These are phyloP conservation scores for Salix exigua DNA, from an alignment of 345 rosid species.

Conservation along the genomic window DNA sequence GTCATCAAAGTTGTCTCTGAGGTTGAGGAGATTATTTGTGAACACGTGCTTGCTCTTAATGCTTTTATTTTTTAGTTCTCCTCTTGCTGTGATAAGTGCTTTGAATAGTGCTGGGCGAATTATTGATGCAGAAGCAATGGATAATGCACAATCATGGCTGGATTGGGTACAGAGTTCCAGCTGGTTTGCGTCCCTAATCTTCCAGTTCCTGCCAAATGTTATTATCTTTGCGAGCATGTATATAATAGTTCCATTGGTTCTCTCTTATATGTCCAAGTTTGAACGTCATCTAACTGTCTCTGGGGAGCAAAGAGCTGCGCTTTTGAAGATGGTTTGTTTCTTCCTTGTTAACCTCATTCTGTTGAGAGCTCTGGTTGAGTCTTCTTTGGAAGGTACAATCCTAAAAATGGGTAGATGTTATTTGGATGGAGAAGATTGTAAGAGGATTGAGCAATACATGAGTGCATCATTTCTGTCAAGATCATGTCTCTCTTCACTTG, in stretches of 20 bases:
- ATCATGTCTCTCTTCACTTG: constrained; percentile 90
- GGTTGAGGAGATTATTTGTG: constrained; percentile 65
- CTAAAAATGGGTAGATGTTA: constrained; percentile 89
- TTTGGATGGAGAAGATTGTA: constrained; percentile 97
- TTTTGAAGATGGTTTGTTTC: constrained; percentile 96
- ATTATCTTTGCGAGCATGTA: constrained; percentile 93
- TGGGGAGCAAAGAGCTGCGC: constrained; percentile 91
- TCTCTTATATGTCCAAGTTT: constrained; percentile 87
- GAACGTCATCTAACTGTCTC: constrained; percentile 86
- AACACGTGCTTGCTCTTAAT: constrained; percentile 75
- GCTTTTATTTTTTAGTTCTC: constrained; percentile 90
- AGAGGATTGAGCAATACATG: constrained; percentile 91
- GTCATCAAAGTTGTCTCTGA: constrained; percentile 64
- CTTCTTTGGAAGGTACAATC: constrained; percentile 79
- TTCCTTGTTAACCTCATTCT: constrained; percentile 93
- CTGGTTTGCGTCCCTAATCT: constrained; percentile 86
- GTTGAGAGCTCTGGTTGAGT: constrained; percentile 81
- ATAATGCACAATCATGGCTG: constrained; percentile 84
- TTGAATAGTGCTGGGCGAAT: constrained; percentile 79
- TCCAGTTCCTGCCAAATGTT: constrained; percentile 91
- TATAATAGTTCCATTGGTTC: constrained; percentile 81
- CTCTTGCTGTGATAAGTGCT: constrained; percentile 83
- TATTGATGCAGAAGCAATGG: constrained; percentile 89
- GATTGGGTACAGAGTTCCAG: constrained; percentile 88
- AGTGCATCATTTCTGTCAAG: constrained; percentile 86